Evolutionary conservation across 2,329 filamentous ascomycete species (phyloP).

Genomic region (Colletotrichum karsti): DNA sequence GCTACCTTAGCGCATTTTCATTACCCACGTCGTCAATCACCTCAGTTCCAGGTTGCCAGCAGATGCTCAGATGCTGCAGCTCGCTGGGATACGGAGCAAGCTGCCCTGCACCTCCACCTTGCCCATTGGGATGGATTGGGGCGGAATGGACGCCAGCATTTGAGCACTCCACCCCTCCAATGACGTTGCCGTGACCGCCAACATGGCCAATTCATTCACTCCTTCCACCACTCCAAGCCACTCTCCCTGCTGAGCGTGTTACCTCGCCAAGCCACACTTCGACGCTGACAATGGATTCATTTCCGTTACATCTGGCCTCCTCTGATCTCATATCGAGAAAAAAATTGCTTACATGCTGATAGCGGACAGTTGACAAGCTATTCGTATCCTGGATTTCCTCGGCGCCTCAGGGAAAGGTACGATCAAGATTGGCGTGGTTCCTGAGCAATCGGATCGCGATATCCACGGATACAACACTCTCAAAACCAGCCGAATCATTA

Average conservation of each 20-base stretch:
- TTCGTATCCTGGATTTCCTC: no score
- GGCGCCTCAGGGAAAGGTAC: no score
- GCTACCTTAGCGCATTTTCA: neutral
- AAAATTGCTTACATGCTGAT: no score
- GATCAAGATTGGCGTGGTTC: no score
- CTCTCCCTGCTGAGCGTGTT: neutral
- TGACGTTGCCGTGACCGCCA: conserved; percentile 28
- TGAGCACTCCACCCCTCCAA: conserved; percentile 18
- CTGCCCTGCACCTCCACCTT: neutral
- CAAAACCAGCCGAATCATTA: no score
- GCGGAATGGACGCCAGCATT: no score
- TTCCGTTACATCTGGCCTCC: no score
- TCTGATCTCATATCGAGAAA: no score
- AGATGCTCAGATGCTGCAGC: neutral
- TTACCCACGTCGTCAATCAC: neutral
- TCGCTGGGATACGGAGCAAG: neutral
- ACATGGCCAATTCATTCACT: conserved; percentile 2
- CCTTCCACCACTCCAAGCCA: conserved; percentile 8
- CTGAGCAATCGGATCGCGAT: no score
- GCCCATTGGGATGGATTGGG: neutral
- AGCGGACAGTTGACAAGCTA: no score
- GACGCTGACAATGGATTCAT: neutral
- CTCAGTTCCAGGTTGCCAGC: neutral
- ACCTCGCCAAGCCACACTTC: neutral
- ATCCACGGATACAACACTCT: no score